A percentile compares a stretch with the other conserved stretches of the same genome.
phyloP scores from a whole-genome alignment of 176 grass and related monocot species.

The sorghum (Sorghum bicolor) region Sorghum_bicolor_NCBIv3 NC_012875.2:60394501-60395000 shows the following conservation, averaged over 20 bases:
- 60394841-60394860: constrained; percentile 28
- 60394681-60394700: constrained; percentile 42
- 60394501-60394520: constrained; percentile 25
- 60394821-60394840: constrained; percentile 36
- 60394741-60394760: constrained; percentile 61
- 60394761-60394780: constrained; percentile 35
- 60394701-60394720: background rate
- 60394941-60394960: constrained; percentile 19
- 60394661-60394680: constrained; percentile 35
- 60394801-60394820: background rate
- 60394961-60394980: constrained; percentile 34
- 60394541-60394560: constrained; percentile 45
- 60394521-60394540: constrained; percentile 34
- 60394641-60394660: constrained; percentile 39
- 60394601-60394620: constrained; percentile 37
- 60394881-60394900: constrained; percentile 20
- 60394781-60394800: constrained; percentile 36
- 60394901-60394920: constrained; percentile 30
- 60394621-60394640: constrained; percentile 28
- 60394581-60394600: constrained; percentile 42
- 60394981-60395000: constrained; percentile 28
- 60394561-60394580: constrained; percentile 60
- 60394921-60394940: constrained; percentile 33
- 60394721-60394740: constrained; percentile 4
- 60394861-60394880: constrained; percentile 21